Percentiles rank a stretch among this genome's conserved stretches.
These are phyloP conservation scores for Cryptosporidium parvum DNA, from an alignment of 169 alveolate genomes.

Conservation along the genomic window DNA sequence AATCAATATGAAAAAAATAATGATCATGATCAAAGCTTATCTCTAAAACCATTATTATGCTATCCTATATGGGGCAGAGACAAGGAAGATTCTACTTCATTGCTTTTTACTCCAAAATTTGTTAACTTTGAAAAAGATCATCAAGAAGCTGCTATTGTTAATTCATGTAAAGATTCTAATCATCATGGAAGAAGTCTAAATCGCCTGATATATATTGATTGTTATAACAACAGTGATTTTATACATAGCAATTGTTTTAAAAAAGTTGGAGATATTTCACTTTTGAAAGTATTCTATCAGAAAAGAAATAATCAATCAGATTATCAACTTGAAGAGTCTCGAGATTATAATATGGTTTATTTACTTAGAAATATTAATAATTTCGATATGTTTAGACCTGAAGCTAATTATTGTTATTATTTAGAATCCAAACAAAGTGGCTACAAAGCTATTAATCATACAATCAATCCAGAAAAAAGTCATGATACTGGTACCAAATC, in stretches of 20 bases:
- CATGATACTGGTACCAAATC: neutral
- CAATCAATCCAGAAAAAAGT: neutral
- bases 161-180: neutral
- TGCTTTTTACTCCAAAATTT: slow-evolving; percentile 14
- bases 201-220: slow-evolving; percentile 11
- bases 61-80: neutral
- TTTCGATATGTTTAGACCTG: neutral
- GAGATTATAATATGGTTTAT: slow-evolving; percentile 1
- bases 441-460: neutral
- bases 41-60: neutral
- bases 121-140: slow-evolving; percentile 49
- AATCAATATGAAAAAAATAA: neutral
- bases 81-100: neutral
- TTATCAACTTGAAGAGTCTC: neutral
- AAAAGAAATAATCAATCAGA: neutral
- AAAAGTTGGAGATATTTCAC: slow-evolving; percentile 17
- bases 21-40: no score
- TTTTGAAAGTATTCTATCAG: neutral
- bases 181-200: neutral
- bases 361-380: slow-evolving; percentile 28
- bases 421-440: neutral
- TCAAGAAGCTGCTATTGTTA: neutral
- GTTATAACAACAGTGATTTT: slow-evolving; percentile 49
- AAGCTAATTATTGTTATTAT: slow-evolving; percentile 21
- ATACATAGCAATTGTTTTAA: neutral